Evolutionary conservation across 164 flowering plant species (phyloP).

Genomic region (Stephania cephalantha): DNA sequence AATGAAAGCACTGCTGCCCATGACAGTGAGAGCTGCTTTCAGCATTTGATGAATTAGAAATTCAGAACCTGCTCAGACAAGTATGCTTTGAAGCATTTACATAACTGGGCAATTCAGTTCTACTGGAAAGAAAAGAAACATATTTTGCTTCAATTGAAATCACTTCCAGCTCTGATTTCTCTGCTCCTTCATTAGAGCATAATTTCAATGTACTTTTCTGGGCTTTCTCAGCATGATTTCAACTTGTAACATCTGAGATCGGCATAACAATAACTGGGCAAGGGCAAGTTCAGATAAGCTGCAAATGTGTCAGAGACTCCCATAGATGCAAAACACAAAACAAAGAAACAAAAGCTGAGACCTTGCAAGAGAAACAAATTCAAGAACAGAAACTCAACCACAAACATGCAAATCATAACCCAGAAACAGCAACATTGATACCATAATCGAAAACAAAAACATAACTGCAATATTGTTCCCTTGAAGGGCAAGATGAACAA

Average conservation of each 20-base stretch:
- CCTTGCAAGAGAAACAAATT: neutral
- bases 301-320: too few relatives aligned
- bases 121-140: slow-evolving; percentile 25
- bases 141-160: neutral
- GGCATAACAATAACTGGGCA: neutral
- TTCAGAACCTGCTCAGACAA: slow-evolving; percentile 37
- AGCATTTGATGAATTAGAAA: slow-evolving; percentile 45
- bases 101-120: neutral
- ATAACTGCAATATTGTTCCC: neutral
- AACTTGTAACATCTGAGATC: neutral
- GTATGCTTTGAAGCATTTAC: slow-evolving; percentile 36
- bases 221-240: neutral
- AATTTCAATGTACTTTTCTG: neutral
- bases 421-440: neutral
- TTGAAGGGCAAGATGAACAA: neutral
- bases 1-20: slow-evolving; percentile 19
- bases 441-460: neutral
- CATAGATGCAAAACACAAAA: too few relatives aligned
- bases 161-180: too few relatives aligned
- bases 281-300: too few relatives aligned
- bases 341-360: too few relatives aligned
- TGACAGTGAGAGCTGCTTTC: slow-evolving; percentile 48
- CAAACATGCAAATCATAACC: neutral
- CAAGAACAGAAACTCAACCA: neutral
- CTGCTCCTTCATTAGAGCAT: neutral